Evolutionary conservation across 192 early-diverging fungal genomes (phyloP).

Genomic region (Podila verticillata): DNA sequence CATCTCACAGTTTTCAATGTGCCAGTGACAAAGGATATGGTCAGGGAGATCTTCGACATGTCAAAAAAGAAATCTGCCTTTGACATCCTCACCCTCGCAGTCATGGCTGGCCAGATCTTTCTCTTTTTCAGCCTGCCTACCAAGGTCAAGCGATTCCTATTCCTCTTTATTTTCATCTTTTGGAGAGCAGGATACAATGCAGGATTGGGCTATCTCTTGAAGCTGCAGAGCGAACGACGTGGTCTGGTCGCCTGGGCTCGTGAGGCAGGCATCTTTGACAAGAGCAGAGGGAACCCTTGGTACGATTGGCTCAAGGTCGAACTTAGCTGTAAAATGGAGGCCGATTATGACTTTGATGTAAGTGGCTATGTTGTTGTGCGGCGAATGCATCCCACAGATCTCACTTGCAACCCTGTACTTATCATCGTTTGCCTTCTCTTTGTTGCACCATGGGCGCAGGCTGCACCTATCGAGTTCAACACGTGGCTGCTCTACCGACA

Average conservation of each 20-base stretch:
- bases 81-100: slow-evolving; percentile 71
- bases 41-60: slow-evolving; percentile 77
- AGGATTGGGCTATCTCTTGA: slow-evolving; percentile 84
- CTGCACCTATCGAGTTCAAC: slow-evolving; percentile 93
- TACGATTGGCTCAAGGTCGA: slow-evolving; percentile 71
- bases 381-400: no score
- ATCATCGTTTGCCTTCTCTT: neutral
- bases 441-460: slow-evolving; percentile 26
- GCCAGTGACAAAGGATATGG: slow-evolving; percentile 79
- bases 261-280: slow-evolving; percentile 74
- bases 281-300: slow-evolving; percentile 56
- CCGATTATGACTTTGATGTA: slow-evolving; percentile 83
- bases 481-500: slow-evolving; percentile 95
- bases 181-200: slow-evolving; percentile 90
- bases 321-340: slow-evolving; percentile 80
- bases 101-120: slow-evolving; percentile 69
- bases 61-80: slow-evolving; percentile 74
- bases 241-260: slow-evolving; percentile 76
- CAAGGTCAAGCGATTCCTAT: slow-evolving; percentile 61
- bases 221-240: slow-evolving; percentile 78
- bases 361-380: neutral
- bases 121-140: slow-evolving; percentile 71
- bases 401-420: neutral
- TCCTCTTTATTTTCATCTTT: slow-evolving; percentile 80
- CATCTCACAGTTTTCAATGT: slow-evolving; percentile 68